Conservation (phyloP, 179 eudicot species). For the Silene noctiflora region DNA sequence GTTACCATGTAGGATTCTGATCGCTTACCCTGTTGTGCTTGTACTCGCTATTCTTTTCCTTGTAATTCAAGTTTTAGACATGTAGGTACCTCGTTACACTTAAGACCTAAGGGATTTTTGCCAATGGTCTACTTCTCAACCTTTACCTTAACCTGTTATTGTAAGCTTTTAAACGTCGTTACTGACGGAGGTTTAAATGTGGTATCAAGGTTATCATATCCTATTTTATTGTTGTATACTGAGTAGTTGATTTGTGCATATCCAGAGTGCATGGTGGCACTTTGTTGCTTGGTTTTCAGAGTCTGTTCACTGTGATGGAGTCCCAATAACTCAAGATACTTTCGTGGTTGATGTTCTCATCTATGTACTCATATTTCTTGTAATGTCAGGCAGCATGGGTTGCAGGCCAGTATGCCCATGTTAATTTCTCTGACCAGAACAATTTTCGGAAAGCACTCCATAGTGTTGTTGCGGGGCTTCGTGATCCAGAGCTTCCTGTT, state of each 20-base stretch:
- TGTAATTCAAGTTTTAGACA: neutral
- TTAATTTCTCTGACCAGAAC: conserved; percentile 77
- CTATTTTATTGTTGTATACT: neutral
- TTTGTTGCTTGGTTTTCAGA: neutral
- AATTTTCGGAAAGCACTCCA: conserved; percentile 90
- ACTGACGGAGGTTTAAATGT: neutral
- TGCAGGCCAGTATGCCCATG: conserved; percentile 98
- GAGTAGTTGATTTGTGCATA: neutral
- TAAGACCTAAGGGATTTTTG: neutral
- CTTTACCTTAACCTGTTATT: neutral
- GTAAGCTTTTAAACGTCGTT: neutral
- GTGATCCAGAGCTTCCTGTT: conserved; percentile 97
- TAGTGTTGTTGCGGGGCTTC: conserved; percentile 94
- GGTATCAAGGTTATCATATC: neutral
- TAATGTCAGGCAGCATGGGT: conserved; percentile 94
- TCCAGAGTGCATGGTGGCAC: neutral
- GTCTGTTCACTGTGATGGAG: neutral
- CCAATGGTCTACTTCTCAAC: neutral
- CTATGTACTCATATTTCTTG: neutral
- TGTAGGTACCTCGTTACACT: neutral
- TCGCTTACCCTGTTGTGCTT: neutral
- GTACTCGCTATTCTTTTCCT: neutral
- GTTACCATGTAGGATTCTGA: neutral
- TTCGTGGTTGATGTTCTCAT: neutral
- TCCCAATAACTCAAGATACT: neutral